Evolutionary conservation across 257 asterid species (phyloP).

Genomic region (Solanum dulcamara): DNA sequence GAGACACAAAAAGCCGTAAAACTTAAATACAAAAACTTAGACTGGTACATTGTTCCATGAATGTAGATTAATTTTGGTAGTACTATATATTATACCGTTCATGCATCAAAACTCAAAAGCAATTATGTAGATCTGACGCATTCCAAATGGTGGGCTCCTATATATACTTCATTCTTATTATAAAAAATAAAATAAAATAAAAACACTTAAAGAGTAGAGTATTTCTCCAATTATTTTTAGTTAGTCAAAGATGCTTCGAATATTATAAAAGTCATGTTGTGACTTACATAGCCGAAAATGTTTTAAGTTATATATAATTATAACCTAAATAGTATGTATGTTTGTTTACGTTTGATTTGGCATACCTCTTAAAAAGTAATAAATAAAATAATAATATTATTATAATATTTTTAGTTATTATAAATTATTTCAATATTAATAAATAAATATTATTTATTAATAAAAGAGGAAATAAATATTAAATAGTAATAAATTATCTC

Average conservation of each 20-base stretch:
- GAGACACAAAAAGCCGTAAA: not conserved
- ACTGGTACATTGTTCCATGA: slow-evolving; percentile 12
- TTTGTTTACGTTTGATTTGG: too few relatives aligned
- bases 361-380: not conserved
- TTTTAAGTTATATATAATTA: not conserved
- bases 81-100: too few relatives aligned
- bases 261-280: not conserved
- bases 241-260: not conserved
- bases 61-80: not conserved
- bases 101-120: not conserved
- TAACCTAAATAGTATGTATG: not conserved
- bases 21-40: slow-evolving; percentile 26
- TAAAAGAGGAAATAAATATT: too few relatives aligned
- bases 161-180: too few relatives aligned
- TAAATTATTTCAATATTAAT: too few relatives aligned
- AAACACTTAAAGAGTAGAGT: not conserved
- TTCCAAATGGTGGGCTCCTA: not conserved
- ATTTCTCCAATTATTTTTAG: not conserved
- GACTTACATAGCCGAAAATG: not conserved
- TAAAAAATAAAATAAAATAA: too few relatives aligned
- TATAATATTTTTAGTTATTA: too few relatives aligned
- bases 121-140: not conserved
- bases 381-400: too few relatives aligned
- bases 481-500: too few relatives aligned
- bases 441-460: too few relatives aligned